Evolutionary conservation across 2,329 filamentous ascomycete genomes (phyloP).

Genomic region (Domatiomyces globalis): DNA sequence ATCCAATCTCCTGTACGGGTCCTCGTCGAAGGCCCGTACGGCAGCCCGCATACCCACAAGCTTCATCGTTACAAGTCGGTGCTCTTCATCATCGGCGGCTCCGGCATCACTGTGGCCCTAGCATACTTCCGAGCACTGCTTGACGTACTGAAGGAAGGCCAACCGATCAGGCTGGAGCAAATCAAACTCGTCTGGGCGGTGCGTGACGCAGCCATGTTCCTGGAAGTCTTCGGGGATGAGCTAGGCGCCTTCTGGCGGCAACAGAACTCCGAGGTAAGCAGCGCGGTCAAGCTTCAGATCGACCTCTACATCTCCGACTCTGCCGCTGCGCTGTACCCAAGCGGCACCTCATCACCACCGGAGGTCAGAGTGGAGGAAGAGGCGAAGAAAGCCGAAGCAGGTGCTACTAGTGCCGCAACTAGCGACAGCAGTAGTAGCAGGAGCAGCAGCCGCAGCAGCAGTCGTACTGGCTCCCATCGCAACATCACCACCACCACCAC

Average conservation of each 20-base stretch:
- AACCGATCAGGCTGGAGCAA: constrained; percentile 14
- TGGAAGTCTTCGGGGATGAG: constrained; percentile 19
- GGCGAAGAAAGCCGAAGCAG: background rate
- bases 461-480: no score
- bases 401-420: no score
- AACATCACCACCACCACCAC: background rate
- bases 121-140: constrained; percentile 28
- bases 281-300: constrained; percentile 1
- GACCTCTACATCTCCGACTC: background rate
- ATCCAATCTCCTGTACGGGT: constrained; percentile 21
- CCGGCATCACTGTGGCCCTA: constrained; percentile 30
- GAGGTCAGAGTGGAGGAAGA: background rate
- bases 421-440: no score
- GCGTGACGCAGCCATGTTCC: constrained; percentile 21
- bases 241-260: constrained; percentile 18
- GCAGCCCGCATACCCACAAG: constrained; percentile 23
- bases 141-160: constrained; percentile 5
- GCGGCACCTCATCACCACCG: constrained; percentile 6
- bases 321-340: background rate
- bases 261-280: background rate
- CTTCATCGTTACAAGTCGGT: constrained; percentile 32
- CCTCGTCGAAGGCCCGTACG: constrained; percentile 39
- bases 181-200: constrained; percentile 25
- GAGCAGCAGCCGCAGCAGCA: no score
- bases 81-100: constrained; percentile 34